Base-by-base conservation (phyloP, 1,284 basidiomycete species). In the Rhodotorula sp. region DNA sequence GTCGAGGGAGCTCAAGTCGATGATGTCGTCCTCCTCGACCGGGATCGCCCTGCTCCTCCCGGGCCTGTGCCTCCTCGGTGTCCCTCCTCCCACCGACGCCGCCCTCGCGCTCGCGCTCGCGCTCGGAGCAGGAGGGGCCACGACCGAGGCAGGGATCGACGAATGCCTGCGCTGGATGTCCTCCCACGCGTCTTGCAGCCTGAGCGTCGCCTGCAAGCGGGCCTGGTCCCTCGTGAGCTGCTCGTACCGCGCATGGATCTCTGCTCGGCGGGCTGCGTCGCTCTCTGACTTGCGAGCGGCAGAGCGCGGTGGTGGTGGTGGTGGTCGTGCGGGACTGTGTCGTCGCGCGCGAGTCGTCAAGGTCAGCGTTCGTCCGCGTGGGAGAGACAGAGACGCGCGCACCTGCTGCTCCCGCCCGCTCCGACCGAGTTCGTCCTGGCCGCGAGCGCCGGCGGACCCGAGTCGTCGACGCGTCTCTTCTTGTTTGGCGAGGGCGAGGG, bases 1-100 rank as follows among this genome's bases (percentile, higher is more conserved):
- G n/a, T 57, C 60, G 28, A 71, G 31, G n/a, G 48, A 54, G 10
- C 24, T 10, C 7, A 71, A 55, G 44, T 71, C 64, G 66, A 71
- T 71, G 28, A 71, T 71, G 64, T 71, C 70, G 64, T 71, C 70
- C 37, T 68, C 63, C 18, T 68, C 70, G 30, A 68, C 50, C 10
- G 67, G 66, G 31, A 71, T 58, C 24, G 69, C 69, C 26, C 69
- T 55, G n/a, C 63, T 71, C n/a, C 52, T 34, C 2, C 69, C 69
- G 7, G 60, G 48, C 0, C 51, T 56, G n/a, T 54, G 44, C 7
- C 55, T 34, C 24, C 44, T 40, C n/a, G 37, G 44, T 63, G 56
- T 47, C 46, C 16, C 5, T 28, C 30, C 11, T 31, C 7, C 40
- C 10, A 18, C 40, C 10, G 40, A 44, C 40, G 40, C 40, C 10